Conservation (phyloP, 2,329 filamentous ascomycete genomes). For the Aphanocladium album region DNA sequence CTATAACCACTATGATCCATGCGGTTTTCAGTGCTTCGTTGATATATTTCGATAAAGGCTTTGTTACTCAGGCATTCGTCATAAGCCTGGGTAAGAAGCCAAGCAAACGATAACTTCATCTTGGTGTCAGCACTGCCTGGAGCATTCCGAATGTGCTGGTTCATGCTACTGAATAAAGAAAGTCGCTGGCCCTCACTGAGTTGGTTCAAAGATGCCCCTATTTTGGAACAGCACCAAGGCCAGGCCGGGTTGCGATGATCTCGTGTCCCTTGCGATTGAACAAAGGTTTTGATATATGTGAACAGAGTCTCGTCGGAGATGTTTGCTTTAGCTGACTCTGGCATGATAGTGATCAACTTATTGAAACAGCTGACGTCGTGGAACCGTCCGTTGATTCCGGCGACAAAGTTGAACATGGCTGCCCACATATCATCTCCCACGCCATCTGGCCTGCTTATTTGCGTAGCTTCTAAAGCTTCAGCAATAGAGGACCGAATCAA, state of each 20-base stretch:
- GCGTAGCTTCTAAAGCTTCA: not conserved
- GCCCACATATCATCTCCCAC: conserved; percentile 7
- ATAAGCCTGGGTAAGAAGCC: conserved; percentile 20
- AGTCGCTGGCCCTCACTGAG: not conserved
- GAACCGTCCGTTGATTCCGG: not conserved
- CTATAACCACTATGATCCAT: conserved; percentile 3
- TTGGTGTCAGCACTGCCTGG: not conserved
- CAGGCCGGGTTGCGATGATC: not conserved
- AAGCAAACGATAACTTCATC: conserved; percentile 17
- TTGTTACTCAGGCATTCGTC: conserved; percentile 13
- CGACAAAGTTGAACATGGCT: conserved; percentile 5
- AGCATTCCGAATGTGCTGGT: not conserved
- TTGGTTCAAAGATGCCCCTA: not conserved
- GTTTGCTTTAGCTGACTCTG: not conserved
- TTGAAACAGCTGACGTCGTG: conserved; percentile 9
- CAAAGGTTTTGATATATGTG: not conserved
- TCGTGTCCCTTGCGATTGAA: not conserved
- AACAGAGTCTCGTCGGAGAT: not conserved
- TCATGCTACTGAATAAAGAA: not conserved
- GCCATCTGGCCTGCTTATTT: not conserved
- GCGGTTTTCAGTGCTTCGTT: not conserved
- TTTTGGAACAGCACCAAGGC: conserved; percentile 6
- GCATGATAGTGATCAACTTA: not conserved
- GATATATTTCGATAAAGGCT: conserved; percentile 14
- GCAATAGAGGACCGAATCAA: conserved; percentile 3